These are phyloP conservation scores for Solanum pinnatisectum DNA, from an alignment of 257 asterid species.

Conservation along the genomic window DNA sequence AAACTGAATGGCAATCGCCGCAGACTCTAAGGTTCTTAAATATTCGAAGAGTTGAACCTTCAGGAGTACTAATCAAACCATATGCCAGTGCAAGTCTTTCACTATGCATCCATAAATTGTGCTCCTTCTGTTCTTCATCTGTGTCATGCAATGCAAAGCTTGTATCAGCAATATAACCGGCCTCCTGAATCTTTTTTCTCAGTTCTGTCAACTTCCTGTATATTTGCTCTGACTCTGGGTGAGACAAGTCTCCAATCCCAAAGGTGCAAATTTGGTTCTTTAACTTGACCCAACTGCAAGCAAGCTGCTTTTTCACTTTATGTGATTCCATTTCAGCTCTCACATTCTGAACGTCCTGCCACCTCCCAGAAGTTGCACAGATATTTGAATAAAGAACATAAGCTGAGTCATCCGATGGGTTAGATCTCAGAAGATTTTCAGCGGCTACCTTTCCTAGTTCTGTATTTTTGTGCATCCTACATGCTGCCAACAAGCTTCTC, in stretches of 20 bases:
- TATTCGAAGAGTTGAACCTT: conserved; percentile 52
- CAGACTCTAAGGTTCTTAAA: conserved; percentile 88
- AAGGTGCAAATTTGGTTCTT: conserved; percentile 48
- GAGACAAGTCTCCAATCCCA: conserved; percentile 57
- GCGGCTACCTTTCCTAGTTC: conserved; percentile 64
- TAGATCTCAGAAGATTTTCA: conserved; percentile 35
- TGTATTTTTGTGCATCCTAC: conserved; percentile 56
- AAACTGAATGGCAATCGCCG: conserved; percentile 80
- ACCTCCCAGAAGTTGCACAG: conserved; percentile 65
- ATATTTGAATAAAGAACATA: conserved; percentile 74
- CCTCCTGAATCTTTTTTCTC: conserved; percentile 47
- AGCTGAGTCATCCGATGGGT: conserved; percentile 82
- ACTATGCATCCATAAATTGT: conserved; percentile 69
- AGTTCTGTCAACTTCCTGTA: conserved; percentile 34
- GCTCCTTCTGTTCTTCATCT: conserved; percentile 81
- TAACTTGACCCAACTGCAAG: conserved; percentile 67
- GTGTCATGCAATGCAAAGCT: conserved; percentile 80
- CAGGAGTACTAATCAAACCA: conserved; percentile 41
- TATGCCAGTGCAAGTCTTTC: conserved; percentile 85
- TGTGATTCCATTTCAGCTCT: conserved; percentile 57
- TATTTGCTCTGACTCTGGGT: conserved; percentile 35
- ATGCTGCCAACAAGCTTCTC: conserved; percentile 62
- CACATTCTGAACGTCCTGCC: conserved; percentile 54
- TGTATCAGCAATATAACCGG: conserved; percentile 63
- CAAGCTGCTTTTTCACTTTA: conserved; percentile 59